phyloP scores from a whole-genome alignment of 192 early-diverging fungal genomes.

The Backusella luteola region DNA sequence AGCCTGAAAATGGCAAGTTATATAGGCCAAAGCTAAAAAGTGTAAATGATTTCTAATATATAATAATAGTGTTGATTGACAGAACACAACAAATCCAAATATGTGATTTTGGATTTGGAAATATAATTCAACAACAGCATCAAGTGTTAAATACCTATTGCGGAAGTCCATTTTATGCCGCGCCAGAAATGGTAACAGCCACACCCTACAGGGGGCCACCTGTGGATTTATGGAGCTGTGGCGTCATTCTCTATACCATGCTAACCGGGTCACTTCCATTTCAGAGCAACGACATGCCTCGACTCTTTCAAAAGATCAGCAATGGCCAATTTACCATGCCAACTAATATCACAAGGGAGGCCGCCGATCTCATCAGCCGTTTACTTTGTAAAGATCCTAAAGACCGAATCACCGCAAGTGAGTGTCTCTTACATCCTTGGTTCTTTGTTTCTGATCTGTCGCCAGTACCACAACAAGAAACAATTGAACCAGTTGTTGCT shows the following conservation, averaged over 20 bases:
- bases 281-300: slow-evolving; percentile 62
- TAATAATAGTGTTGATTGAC: slow-evolving; percentile 41
- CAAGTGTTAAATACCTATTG: slow-evolving; percentile 58
- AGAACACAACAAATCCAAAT: slow-evolving; percentile 70
- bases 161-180: slow-evolving; percentile 66
- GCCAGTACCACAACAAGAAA: background rate
- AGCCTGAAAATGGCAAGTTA: slow-evolving; percentile 62
- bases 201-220: slow-evolving; percentile 55
- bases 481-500: background rate
- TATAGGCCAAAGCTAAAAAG: background rate
- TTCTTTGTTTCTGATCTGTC: slow-evolving; percentile 4
- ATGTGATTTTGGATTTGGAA: slow-evolving; percentile 90
- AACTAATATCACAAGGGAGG: slow-evolving; percentile 32
- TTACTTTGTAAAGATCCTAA: slow-evolving; percentile 47
- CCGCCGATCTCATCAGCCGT: slow-evolving; percentile 38
- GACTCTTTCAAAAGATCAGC: slow-evolving; percentile 56
- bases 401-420: slow-evolving; percentile 47
- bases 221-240: slow-evolving; percentile 69
- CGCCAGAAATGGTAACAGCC: slow-evolving; percentile 64
- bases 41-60: background rate
- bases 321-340: slow-evolving; percentile 51
- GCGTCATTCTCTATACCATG: slow-evolving; percentile 64
- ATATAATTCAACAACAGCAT: slow-evolving; percentile 17
- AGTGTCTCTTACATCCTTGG: slow-evolving; percentile 52
- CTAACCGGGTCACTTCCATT: slow-evolving; percentile 67